phyloP scores from a whole-genome alignment of 1,139 yeast species.

The Sugiyamaella neomexicana region DNA sequence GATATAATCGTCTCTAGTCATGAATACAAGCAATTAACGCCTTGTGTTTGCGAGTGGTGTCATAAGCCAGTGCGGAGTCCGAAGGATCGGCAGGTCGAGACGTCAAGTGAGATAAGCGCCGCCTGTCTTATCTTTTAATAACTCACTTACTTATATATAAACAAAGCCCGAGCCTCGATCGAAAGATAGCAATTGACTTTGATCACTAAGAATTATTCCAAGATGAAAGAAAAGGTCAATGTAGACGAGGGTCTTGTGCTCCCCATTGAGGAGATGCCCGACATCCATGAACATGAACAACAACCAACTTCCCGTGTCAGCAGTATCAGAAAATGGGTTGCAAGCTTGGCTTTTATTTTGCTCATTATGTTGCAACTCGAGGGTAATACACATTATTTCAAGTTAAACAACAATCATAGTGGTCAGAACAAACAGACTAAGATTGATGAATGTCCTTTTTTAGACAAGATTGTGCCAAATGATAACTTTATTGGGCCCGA shows the following conservation, averaged over 20 bases:
- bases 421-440: not conserved
- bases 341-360: not conserved
- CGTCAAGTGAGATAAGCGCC: not conserved
- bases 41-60: too few species aligned
- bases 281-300: too few species aligned
- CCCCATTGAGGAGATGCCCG: constrained; percentile 1
- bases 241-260: not conserved
- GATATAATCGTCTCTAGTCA: too few species aligned
- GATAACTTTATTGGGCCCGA: constrained; percentile 11
- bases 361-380: not conserved
- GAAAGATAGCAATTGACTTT: not conserved
- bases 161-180: not conserved
- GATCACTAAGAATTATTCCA: not conserved
- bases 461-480: constrained; percentile 5
- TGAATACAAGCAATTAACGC: too few species aligned
- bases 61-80: constrained; percentile 6
- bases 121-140: not conserved
- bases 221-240: not conserved
- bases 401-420: not conserved
- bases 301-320: not conserved
- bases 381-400: not conserved
- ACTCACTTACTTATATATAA: not conserved
- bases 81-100: constrained; percentile 1
- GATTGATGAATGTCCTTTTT: constrained; percentile 11
- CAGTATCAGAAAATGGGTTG: not conserved